phyloP scores from a whole-genome alignment of 1,284 basidiomycete species.

The Puccinia hordei region DNA sequence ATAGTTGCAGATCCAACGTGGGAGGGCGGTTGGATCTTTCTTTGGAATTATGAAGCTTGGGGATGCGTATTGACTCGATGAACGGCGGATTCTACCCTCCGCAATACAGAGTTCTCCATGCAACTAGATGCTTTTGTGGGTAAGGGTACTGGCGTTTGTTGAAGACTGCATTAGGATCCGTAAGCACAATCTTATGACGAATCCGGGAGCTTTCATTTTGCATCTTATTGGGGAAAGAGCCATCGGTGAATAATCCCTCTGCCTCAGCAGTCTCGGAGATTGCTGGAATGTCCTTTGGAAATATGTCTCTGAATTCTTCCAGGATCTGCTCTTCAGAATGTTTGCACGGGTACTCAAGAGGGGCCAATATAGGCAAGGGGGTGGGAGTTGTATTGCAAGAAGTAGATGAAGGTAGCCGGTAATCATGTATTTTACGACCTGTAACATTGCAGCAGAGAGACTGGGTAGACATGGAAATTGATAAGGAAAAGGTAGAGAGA shows the following conservation, averaged over 20 bases:
- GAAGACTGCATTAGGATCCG: too few relatives aligned
- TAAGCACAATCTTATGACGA: too few relatives aligned
- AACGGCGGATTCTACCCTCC: conserved; percentile 5
- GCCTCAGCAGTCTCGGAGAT: background rate
- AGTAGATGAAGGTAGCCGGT: too few relatives aligned
- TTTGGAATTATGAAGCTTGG: too few relatives aligned
- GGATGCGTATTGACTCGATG: too few relatives aligned
- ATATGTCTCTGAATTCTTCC: too few relatives aligned
- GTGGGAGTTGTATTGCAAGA: too few relatives aligned
- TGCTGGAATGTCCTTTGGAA: background rate
- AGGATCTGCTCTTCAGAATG: too few relatives aligned
- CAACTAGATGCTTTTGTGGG: conserved; percentile 14
- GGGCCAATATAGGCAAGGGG: too few relatives aligned
- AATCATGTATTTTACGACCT: background rate
- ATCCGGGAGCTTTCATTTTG: too few relatives aligned
- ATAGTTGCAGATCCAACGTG: conserved; percentile 15
- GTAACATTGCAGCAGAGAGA: background rate
- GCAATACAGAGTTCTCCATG: conserved; percentile 4
- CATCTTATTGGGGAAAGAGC: too few relatives aligned
- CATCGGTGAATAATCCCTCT: conserved; percentile 20
- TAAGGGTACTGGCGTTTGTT: conserved; percentile 23
- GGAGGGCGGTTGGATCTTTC: conserved; percentile 1
- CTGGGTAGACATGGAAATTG: too few relatives aligned
- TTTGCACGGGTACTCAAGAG: background rate
- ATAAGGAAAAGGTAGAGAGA: background rate